Evolutionary conservation across 2,329 filamentous ascomycete genomes (phyloP).

Genomic region (Exophiala dermatitidis): DNA sequence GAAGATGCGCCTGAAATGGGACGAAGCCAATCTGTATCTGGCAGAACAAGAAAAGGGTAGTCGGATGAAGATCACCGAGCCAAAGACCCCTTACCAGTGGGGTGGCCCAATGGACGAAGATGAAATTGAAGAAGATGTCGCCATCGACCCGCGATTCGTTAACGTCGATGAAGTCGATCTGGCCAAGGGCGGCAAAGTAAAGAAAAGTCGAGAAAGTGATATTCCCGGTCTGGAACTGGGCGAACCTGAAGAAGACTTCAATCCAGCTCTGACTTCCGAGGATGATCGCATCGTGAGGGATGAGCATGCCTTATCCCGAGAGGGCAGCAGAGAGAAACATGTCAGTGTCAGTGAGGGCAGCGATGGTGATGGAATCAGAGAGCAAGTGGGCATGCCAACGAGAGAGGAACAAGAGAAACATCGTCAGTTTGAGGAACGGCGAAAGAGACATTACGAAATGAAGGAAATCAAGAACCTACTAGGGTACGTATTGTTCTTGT

Average conservation of each 20-base stretch:
- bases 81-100: slow-evolving; percentile 92
- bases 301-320: slow-evolving; percentile 36
- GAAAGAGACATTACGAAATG: slow-evolving; percentile 99
- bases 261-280: slow-evolving; percentile 37
- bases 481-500: slow-evolving; percentile 49
- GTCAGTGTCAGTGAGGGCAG: slow-evolving; percentile 69
- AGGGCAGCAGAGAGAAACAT: slow-evolving; percentile 54
- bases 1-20: slow-evolving; percentile 85
- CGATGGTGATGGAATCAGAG: slow-evolving; percentile 34
- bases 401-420: slow-evolving; percentile 84
- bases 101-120: slow-evolving; percentile 88
- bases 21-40: slow-evolving; percentile 94
- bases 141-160: slow-evolving; percentile 28
- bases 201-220: slow-evolving; percentile 57
- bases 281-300: slow-evolving; percentile 40
- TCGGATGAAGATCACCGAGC: slow-evolving; percentile 98
- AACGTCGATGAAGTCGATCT: slow-evolving; percentile 57
- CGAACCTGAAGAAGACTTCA: slow-evolving; percentile 73
- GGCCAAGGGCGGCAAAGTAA: slow-evolving; percentile 39
- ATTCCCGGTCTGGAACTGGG: slow-evolving; percentile 89
- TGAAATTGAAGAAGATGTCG: slow-evolving; percentile 43
- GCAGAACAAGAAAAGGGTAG: slow-evolving; percentile 90
- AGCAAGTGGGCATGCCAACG: slow-evolving; percentile 50
- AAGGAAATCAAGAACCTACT: slow-evolving; percentile 82
- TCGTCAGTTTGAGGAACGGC: slow-evolving; percentile 76